Evolutionary conservation across 257 asterid genomes (phyloP).

Genomic region (Lantana camara): DNA sequence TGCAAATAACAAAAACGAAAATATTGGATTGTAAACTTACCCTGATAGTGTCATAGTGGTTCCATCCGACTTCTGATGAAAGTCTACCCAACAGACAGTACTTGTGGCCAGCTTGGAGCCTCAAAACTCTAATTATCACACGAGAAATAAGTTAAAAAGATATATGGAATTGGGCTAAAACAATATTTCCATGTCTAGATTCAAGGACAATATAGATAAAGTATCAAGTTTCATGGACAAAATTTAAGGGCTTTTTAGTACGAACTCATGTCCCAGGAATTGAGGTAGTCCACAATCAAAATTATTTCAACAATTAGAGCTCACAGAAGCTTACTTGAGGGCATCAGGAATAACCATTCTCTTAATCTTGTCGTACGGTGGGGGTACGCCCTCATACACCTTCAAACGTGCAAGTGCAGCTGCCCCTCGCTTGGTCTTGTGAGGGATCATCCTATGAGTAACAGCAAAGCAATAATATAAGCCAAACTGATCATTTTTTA

Average conservation of each 20-base stretch:
- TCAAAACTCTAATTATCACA: constrained; percentile 61
- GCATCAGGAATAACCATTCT: constrained; percentile 89
- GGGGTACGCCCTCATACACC: constrained; percentile 69
- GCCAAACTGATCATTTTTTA: too few relatives aligned
- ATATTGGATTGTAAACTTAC: too few relatives aligned
- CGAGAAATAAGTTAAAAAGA: neutral
- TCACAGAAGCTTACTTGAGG: constrained; percentile 54
- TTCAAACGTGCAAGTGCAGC: constrained; percentile 75
- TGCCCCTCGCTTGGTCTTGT: constrained; percentile 78
- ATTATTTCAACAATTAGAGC: too few relatives aligned
- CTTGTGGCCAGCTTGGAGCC: constrained; percentile 88
- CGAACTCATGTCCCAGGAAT: too few relatives aligned
- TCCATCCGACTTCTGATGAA: constrained; percentile 90
- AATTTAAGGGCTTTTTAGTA: too few relatives aligned
- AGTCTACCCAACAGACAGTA: constrained; percentile 77
- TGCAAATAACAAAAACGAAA: too few relatives aligned
- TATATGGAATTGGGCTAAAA: too few relatives aligned
- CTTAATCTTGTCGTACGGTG: constrained; percentile 70
- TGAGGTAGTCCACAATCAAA: too few relatives aligned
- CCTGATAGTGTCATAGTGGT: constrained; percentile 71
- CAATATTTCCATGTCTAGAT: too few relatives aligned
- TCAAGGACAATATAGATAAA: too few relatives aligned
- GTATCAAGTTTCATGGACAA: too few relatives aligned
- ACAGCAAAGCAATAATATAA: neutral
- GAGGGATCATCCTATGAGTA: constrained; percentile 66